A percentile compares a stretch with the other conserved stretches of the same genome.
These are phyloP conservation scores for Recurvomyces mirabilis DNA, from an alignment of 495 filamentous ascomycete genomes.

Conservation along the genomic window DNA sequence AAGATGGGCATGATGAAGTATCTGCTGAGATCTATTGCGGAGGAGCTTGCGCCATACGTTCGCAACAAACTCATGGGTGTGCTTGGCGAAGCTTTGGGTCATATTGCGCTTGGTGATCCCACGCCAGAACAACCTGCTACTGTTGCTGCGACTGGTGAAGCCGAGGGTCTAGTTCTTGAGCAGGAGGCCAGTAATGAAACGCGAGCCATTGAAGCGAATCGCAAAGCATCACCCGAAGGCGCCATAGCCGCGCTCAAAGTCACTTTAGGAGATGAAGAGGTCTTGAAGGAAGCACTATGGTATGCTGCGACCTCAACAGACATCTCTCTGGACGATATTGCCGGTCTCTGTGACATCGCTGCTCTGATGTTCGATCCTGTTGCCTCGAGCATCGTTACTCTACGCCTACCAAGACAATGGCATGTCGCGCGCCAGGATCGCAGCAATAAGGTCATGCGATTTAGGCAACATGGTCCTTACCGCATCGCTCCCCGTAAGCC, in stretches of 20 bases:
- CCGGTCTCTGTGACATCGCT: conserved; percentile 68
- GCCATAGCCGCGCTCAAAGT: conserved; percentile 64
- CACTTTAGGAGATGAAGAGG: conserved; percentile 51
- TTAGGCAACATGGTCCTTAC: conserved; percentile 19
- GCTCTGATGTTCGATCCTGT: conserved; percentile 57
- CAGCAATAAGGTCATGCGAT: no score
- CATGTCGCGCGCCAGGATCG: no score
- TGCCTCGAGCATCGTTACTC: conserved; percentile 46
- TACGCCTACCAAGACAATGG: no score
- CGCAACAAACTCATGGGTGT: conserved; percentile 55
- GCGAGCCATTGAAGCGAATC: conserved; percentile 36
- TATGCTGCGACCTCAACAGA: conserved; percentile 58
- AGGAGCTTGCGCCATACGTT: conserved; percentile 71
- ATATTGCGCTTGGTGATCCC: conserved; percentile 64
- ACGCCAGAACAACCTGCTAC: conserved; percentile 24
- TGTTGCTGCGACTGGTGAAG: conserved; percentile 30
- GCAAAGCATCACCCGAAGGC: conserved; percentile 61
- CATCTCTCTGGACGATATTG: conserved; percentile 58
- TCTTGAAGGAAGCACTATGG: conserved; percentile 65
- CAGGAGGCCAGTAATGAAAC: conserved; percentile 57
- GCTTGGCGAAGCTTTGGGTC: conserved; percentile 62
- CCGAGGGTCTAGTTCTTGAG: conserved; percentile 65
- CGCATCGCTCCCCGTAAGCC: conserved; percentile 9
- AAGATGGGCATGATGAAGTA: conserved; percentile 52
- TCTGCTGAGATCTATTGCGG: conserved; percentile 58